A percentile compares a stretch with the other conserved stretches of the same genome.
These are phyloP conservation scores for Fusarium sp. DNA, from an alignment of 2,329 filamentous ascomycete species.

Conservation along the genomic window DNA sequence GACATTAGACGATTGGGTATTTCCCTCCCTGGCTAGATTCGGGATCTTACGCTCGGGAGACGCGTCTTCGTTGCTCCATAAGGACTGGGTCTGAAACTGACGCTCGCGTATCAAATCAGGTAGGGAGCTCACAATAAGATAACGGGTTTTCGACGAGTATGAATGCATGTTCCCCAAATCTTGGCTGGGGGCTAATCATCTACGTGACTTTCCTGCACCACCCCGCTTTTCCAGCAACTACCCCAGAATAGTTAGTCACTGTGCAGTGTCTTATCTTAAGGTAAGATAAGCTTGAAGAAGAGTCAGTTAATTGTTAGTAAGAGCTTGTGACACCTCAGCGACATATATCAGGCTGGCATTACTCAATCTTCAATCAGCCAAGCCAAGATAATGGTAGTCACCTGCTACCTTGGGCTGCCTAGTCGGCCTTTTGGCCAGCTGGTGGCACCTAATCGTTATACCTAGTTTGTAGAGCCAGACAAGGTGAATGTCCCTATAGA, in stretches of 20 bases:
- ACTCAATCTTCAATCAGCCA: background rate
- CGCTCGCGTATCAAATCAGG: background rate
- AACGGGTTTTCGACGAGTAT: background rate
- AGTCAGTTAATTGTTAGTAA: background rate
- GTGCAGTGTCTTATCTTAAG: background rate
- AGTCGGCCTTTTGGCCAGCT: too few species aligned
- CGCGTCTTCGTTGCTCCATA: background rate
- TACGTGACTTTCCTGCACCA: background rate
- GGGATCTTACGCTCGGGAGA: constrained; percentile 2
- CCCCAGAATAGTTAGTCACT: background rate
- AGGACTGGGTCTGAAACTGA: background rate
- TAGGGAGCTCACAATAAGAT: background rate
- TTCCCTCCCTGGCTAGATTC: background rate
- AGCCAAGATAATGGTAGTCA: background rate
- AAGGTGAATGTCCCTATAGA: too few species aligned
- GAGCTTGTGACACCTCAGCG: background rate
- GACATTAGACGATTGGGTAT: background rate
- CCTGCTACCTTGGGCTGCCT: too few species aligned
- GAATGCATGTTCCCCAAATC: background rate
- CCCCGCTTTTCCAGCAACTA: constrained; percentile 1
- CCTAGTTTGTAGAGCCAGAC: too few species aligned
- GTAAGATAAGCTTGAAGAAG: background rate
- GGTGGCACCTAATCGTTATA: too few species aligned
- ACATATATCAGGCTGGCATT: background rate
- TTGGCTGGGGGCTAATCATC: background rate